Evolutionary conservation across 2,329 filamentous ascomycete genomes (phyloP).

Genomic region (Chaetomiaceae sp.): DNA sequence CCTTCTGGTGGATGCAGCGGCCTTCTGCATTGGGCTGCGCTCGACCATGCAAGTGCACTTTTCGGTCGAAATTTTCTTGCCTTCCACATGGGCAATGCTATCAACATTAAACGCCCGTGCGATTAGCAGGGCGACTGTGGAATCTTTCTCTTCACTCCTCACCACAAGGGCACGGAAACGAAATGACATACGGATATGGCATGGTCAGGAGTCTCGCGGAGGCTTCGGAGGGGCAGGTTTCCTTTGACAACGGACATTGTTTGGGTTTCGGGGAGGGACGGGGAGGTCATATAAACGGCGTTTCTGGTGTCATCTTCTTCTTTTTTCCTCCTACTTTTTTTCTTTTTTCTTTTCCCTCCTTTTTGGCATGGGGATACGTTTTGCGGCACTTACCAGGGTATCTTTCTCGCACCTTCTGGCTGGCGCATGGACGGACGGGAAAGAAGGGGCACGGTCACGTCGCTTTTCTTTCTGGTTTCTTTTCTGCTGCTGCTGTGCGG

Average conservation of each 20-base stretch:
- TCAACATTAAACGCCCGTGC: neutral
- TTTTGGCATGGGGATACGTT: neutral
- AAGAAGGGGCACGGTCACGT: slow-evolving; percentile 5
- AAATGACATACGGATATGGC: slow-evolving; percentile 1
- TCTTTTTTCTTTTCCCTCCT: no score
- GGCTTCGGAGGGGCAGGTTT: neutral
- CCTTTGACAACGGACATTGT: neutral
- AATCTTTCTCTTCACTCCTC: neutral
- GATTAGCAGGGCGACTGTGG: neutral
- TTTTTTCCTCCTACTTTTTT: no score
- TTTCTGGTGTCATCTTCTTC: slow-evolving; percentile 9
- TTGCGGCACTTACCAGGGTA: neutral
- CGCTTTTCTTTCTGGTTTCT: slow-evolving; percentile 6
- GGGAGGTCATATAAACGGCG: slow-evolving; percentile 18
- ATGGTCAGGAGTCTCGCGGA: neutral
- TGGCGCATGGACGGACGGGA: slow-evolving; percentile 16
- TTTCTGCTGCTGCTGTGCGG: neutral
- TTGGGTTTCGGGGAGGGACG: neutral
- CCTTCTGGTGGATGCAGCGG: neutral
- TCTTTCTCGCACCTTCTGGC: neutral
- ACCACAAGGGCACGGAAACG: slow-evolving; percentile 2
- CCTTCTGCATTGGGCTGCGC: neutral
- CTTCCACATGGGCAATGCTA: neutral
- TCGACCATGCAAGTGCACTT: no score
- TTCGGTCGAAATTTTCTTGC: neutral